Evolutionary conservation across 1,284 basidiomycete genomes (phyloP).

Genomic region (Wallemia mellicola): DNA sequence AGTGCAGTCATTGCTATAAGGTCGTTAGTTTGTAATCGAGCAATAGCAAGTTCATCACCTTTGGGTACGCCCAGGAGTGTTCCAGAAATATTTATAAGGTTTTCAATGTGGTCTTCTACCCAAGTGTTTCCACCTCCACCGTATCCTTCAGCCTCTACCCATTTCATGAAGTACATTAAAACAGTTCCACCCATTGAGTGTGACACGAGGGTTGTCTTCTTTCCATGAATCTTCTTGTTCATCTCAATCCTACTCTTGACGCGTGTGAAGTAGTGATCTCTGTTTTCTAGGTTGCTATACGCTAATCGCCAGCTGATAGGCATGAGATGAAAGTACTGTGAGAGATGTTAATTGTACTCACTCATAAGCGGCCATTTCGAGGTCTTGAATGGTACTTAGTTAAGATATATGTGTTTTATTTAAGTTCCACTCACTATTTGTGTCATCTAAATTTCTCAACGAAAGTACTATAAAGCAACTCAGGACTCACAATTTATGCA

Average conservation of each 20-base stretch:
- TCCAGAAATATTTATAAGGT: slow-evolving; percentile 56
- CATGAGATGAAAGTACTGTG: neutral
- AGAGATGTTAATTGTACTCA: slow-evolving; percentile 12
- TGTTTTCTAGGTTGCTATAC: slow-evolving; percentile 63
- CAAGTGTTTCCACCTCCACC: slow-evolving; percentile 64
- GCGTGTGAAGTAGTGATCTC: slow-evolving; percentile 73
- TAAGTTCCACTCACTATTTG: slow-evolving; percentile 24
- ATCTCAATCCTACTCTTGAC: slow-evolving; percentile 62
- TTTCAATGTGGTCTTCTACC: slow-evolving; percentile 63
- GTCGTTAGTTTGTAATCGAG: slow-evolving; percentile 11
- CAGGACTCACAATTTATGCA: slow-evolving; percentile 29
- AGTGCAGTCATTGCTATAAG: slow-evolving; percentile 72
- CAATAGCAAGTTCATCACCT: slow-evolving; percentile 12
- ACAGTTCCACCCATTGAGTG: slow-evolving; percentile 43
- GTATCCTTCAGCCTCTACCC: slow-evolving; percentile 66
- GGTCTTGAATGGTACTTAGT: slow-evolving; percentile 19
- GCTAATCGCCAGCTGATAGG: slow-evolving; percentile 29
- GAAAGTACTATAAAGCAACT: neutral
- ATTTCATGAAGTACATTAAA: slow-evolving; percentile 29
- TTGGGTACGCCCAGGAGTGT: slow-evolving; percentile 30
- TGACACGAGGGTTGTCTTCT: slow-evolving; percentile 21
- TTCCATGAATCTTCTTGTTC: slow-evolving; percentile 36
- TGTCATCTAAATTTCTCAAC: slow-evolving; percentile 25
- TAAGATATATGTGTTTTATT: too few species aligned
- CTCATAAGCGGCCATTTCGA: slow-evolving; percentile 62